Evolutionary conservation across 140 eudicot species (phyloP), one percentile per base, ranked within the genome.

Genomic region (Erigeron philadelphicus): DNA sequence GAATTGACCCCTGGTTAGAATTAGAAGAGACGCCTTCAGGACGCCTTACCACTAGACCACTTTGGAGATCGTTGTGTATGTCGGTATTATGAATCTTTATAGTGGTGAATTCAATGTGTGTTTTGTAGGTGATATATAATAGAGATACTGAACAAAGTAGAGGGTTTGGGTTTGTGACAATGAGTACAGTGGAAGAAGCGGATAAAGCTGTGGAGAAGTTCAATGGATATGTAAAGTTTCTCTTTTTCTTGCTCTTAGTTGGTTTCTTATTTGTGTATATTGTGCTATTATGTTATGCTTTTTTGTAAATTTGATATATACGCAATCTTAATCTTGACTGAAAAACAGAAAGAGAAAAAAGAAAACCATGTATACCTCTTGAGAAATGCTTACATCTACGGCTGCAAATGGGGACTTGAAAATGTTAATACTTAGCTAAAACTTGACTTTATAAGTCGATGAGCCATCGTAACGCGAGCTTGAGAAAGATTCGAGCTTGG

Each of bases 151-250:
- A 82, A 35, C 83, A 64, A 81, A 89, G 96, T 71, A 58, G 89
- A 50, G 96, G 96, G 52, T 89, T 89, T 57, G 96, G 95, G 38
- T 89, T 89, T 72, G 88, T 89, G 77, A 78, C 96, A 9, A 89
- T 89, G 95, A 83, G 90, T 41, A 82, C 84, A 23, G 83, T 86
- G 52, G 89, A 86, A 77, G 95, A 89, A 78, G 91, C 95, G 66
- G 90, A 86, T 56, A 82, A 73, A 45, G 95, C 96, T 76, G 91
- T 89, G 55, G 87, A 82, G 12, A 74, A 74, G 79, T 84, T 82
- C 79, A 53, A 83, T 49, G 79, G 84, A 18, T 86, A 86, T 79
- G 98, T 92, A 85, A 86, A 84, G 81, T 11, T 68, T 74, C 9
- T 60, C 56, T 48, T 25, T 70, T 56, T 43, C 35, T 50, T 13